Evolutionary conservation across 352 stramenopile species (phyloP), one percentile per base, ranked within the genome.

Genomic region (Phytophthora colocasiae): DNA sequence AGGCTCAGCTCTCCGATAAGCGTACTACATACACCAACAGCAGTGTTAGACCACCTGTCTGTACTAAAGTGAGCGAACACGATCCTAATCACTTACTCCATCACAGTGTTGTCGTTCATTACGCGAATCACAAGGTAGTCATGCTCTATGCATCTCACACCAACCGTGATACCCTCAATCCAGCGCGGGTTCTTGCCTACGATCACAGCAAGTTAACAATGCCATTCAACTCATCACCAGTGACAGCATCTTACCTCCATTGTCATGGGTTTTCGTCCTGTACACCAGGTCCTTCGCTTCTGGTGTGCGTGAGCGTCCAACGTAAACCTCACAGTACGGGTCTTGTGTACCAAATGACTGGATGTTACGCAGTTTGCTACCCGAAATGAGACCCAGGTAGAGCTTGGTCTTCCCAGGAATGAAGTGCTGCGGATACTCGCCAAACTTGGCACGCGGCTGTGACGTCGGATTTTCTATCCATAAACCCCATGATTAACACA

Each of bases 71-170:
- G 7, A 50, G 11, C 32, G 15, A 2, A 22, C n/a, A 15, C 17
- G 14, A 14, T 54, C 32, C 4, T 19, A 11, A 8, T 11, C 29
- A 81, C 80, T 56, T 64, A 93, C 85, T 93, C 76, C 59, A 85
- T 87, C 24, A 93, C 49, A 41, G 84, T 81, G 68, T 93, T 93
- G 73, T 91, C 79, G 62, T 93, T 91, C 79, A 91, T 90, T 22
- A 93, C 81, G 11, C 85, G 85, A 64, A 93, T 77, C 52, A 85
- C 78, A n/a, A 93, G 66, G 60, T 83, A 91, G 43, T 91, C 81
- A 63, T 93, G 85, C 59, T 93, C 82, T 58, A 93, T 93, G 72
- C 85, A 93, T 11, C 82, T 78, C n/a, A 91, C 66, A 14, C 66
- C 71, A 22, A 77, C 72, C 0, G 79, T 81, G 17, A 93, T 61